These are phyloP conservation scores for Mycena citricolor DNA, from an alignment of 1,284 basidiomycete species.

Conservation along the genomic window DNA sequence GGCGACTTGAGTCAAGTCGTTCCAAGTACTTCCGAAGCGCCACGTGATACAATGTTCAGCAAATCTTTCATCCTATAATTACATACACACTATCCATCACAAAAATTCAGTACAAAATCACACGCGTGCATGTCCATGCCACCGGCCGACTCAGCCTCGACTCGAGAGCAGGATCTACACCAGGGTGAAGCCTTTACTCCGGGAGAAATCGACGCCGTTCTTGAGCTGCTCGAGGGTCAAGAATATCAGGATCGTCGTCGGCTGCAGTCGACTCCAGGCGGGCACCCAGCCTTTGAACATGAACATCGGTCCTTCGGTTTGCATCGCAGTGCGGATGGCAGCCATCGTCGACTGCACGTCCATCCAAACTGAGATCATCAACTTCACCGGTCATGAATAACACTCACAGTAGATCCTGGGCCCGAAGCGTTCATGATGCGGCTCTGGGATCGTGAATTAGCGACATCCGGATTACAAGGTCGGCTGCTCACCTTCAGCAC, in stretches of 20 bases:
- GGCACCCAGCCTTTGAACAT: constrained; percentile 93
- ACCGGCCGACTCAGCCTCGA: too few species aligned
- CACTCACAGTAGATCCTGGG: constrained; percentile 66
- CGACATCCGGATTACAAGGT: not conserved
- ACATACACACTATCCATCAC: too few species aligned
- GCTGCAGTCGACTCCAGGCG: constrained; percentile 83
- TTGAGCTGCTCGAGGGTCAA: constrained; percentile 79
- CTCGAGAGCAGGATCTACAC: too few species aligned
- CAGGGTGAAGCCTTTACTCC: constrained; percentile 27
- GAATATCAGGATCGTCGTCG: constrained; percentile 84
- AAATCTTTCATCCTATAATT: too few species aligned
- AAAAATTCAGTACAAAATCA: too few species aligned
- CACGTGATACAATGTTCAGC: too few species aligned
- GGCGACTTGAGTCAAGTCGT: too few species aligned
- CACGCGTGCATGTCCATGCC: too few species aligned
- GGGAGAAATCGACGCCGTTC: constrained; percentile 57
- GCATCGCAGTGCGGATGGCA: constrained; percentile 72
- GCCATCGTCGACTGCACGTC: constrained; percentile 68
- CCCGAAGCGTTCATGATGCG: constrained; percentile 91
- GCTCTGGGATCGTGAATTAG: constrained; percentile 40
- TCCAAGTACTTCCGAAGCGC: too few species aligned
- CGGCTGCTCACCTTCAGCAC: constrained; percentile 74
- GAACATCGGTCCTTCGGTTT: constrained; percentile 82
- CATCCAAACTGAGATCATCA: too few species aligned
- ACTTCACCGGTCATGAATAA: too few species aligned